Base-by-base conservation (phyloP, 2,329 filamentous ascomycete species). In the Nectriaceae sp. region DNA sequence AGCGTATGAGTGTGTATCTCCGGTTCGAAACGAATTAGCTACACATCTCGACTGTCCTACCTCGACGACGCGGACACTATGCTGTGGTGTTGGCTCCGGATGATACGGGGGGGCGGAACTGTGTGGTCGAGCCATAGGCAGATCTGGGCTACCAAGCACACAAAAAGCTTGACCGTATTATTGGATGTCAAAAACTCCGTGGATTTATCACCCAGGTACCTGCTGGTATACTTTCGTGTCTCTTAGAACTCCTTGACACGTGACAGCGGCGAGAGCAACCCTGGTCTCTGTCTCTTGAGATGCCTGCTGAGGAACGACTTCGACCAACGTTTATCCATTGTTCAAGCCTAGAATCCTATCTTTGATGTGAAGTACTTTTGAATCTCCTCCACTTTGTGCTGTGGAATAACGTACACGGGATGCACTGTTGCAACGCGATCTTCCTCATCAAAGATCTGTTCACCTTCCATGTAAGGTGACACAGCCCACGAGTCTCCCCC, bases 361-460 rank as follows among this genome's bases (percentile, higher is more conserved):
- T 82, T 84, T 35, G 72, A 71, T 55, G 76, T 74, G 68, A 85
- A 92, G 70, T 88, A 89, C 52, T 70, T 71, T 67, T 82, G 80
- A 57, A 87, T 84, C 26, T 75, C 75, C 59, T 86, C 80, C 45
- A 86, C 88, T 44, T 79, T 79, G 53, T 81, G 76, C 68, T 88
- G 84, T 4, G 91, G 89, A 56, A 97, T 86, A 53, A 89, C 87
- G 71, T 90, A 97, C 21, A 97, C 80, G 2, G 93, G 93, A 70
- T 97, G 90, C 33, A 90, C 79, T 15, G 87, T 75, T 43, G 73
- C 75, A 43, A 96, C 77, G 35, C 83, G 75, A 72, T 96, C 90
- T 49, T 76, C 72, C 60, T 87, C 80, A 50, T 89, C 84, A 70
- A 89, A 90, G 42, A 88, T 77, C 58, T 84, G 83, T 53, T 75